Evolutionary conservation across 371 early-diverging fungal genomes (phyloP).

Genomic region (Rozella allomycis): DNA sequence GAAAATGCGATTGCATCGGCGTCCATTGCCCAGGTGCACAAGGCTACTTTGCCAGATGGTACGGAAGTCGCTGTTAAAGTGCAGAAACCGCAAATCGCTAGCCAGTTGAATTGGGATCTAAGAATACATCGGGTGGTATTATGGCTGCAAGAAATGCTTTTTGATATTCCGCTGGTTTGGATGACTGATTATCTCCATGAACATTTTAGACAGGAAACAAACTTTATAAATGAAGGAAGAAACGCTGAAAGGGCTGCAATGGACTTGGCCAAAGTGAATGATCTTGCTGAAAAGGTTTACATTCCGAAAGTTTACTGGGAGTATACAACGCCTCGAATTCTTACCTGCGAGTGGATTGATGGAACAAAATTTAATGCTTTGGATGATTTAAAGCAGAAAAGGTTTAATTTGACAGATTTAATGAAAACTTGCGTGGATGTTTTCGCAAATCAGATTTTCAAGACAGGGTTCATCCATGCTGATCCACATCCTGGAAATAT

Average conservation of each 20-base stretch:
- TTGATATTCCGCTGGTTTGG: conserved; percentile 67
- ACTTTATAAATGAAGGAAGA: conserved; percentile 57
- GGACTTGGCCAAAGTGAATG: conserved; percentile 26
- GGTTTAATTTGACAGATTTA: conserved; percentile 12
- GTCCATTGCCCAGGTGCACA: conserved; percentile 82
- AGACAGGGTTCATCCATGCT: conserved; percentile 62
- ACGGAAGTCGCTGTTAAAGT: conserved; percentile 70
- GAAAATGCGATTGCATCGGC: conserved; percentile 55
- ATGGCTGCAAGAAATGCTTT: conserved; percentile 38
- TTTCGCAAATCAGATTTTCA: conserved; percentile 68
- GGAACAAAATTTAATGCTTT: conserved; percentile 32
- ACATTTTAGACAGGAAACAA: conserved; percentile 61
- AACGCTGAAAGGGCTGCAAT: conserved; percentile 43
- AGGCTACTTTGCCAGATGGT: conserved; percentile 46
- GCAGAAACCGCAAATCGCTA: conserved; percentile 62
- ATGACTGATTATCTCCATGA: conserved; percentile 45
- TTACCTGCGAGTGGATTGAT: conserved; percentile 74
- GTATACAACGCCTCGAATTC: conserved; percentile 38
- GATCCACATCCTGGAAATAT: conserved; percentile 78
- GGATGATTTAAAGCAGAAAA: conserved; percentile 5
- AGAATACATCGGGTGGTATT: conserved; percentile 36
- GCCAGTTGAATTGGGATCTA: conserved; percentile 66
- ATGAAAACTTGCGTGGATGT: conserved; percentile 55
- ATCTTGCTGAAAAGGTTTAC: conserved; percentile 34
- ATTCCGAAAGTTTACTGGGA: conserved; percentile 61